Evolutionary conservation across 2,329 filamentous ascomycete genomes (phyloP).

Genomic region (Tolypocladium album): DNA sequence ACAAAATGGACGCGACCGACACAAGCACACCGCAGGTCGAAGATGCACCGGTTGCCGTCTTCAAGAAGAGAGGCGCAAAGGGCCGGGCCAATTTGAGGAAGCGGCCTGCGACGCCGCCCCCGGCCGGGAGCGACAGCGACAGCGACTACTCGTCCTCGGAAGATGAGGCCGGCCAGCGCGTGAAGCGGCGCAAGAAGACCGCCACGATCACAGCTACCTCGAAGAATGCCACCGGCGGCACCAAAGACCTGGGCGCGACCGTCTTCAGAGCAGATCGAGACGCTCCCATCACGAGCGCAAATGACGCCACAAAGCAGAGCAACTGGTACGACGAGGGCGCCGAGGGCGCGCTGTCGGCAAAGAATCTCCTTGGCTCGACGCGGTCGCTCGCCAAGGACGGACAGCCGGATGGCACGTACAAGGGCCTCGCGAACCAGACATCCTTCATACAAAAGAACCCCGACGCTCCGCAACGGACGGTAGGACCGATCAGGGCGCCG

Average conservation of each 20-base stretch:
- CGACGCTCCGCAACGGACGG: constrained; percentile 55
- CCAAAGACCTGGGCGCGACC: constrained; percentile 34
- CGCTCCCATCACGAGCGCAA: constrained; percentile 52
- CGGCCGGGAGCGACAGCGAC: constrained; percentile 50
- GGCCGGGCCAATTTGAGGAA: constrained; percentile 71
- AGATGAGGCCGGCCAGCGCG: constrained; percentile 62
- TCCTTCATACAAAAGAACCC: constrained; percentile 75
- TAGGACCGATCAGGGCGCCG: constrained; percentile 80
- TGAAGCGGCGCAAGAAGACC: constrained; percentile 68
- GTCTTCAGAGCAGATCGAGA: constrained; percentile 51
- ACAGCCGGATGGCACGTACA: constrained; percentile 58
- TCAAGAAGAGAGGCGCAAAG: constrained; percentile 79
- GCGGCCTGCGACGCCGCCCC: constrained; percentile 67
- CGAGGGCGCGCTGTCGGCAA: constrained; percentile 30
- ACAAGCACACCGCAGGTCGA: neutral
- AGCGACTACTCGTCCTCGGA: constrained; percentile 62
- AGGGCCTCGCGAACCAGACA: constrained; percentile 60
- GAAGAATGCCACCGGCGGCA: constrained; percentile 26
- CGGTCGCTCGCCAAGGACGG: constrained; percentile 24
- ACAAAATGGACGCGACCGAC: constrained; percentile 3
- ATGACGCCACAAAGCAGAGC: constrained; percentile 80
- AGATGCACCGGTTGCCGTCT: constrained; percentile 48
- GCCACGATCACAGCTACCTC: constrained; percentile 57
- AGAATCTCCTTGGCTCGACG: constrained; percentile 50
- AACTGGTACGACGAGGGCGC: constrained; percentile 82